Evolutionary conservation across 257 asterid species (phyloP).

Genomic region (Nicotiana tomentosiformis): DNA sequence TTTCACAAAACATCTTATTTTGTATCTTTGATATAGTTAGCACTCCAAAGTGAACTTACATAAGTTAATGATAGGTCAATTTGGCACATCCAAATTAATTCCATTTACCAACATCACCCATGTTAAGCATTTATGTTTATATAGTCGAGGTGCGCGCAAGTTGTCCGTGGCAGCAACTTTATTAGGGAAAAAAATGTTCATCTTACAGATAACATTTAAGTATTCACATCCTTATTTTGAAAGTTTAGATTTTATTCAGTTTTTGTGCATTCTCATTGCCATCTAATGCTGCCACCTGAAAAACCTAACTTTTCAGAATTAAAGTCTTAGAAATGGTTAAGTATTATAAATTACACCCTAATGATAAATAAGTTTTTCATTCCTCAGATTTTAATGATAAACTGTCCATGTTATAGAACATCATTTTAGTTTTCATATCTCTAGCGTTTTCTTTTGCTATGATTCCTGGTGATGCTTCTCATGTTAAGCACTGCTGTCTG

Average conservation of each 20-base stretch:
- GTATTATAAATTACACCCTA: neutral
- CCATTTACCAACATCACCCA: neutral
- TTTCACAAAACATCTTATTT: neutral
- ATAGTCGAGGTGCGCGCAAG: neutral
- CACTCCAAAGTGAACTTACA: neutral
- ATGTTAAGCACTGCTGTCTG: neutral
- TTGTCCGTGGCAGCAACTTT: neutral
- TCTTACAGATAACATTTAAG: neutral
- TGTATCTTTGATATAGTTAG: slow-evolving; percentile 1
- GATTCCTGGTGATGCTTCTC: neutral
- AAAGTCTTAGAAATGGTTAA: neutral
- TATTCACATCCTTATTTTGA: neutral
- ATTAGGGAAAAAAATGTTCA: neutral
- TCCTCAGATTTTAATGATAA: neutral
- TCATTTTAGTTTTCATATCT: neutral
- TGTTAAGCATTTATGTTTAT: neutral
- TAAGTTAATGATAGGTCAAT: neutral
- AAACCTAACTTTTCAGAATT: neutral
- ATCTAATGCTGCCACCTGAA: neutral
- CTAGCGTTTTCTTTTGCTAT: neutral
- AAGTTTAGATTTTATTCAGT: neutral
- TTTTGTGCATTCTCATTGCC: neutral
- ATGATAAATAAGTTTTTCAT: neutral
- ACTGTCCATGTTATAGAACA: neutral
- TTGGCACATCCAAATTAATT: neutral